phyloP scores from a whole-genome alignment of 148 eudicot genomes.

The Selenicereus undatus region DNA sequence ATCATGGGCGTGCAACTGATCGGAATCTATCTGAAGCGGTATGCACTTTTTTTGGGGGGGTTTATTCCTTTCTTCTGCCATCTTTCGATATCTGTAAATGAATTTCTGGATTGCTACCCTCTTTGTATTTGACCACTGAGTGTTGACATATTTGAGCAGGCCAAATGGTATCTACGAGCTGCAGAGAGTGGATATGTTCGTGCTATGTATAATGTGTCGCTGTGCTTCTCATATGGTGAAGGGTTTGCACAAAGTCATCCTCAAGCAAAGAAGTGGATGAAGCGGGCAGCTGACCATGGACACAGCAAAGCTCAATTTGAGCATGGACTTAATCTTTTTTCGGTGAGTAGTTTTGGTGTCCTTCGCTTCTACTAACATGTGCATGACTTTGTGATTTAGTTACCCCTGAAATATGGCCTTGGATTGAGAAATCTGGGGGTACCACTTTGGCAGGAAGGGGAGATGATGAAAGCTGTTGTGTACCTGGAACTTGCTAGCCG shows the following conservation, averaged over 20 bases:
- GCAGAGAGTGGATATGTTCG: conserved; percentile 84
- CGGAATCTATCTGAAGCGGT: conserved; percentile 63
- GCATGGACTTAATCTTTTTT: conserved; percentile 68
- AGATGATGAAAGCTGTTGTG: conserved; percentile 70
- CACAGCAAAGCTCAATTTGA: conserved; percentile 87
- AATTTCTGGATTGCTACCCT: background rate
- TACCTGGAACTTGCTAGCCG: conserved; percentile 84
- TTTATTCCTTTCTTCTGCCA: conserved; percentile 1
- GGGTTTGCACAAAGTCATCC: conserved; percentile 51
- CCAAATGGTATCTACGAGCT: conserved; percentile 75
- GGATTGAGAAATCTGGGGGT: conserved; percentile 20
- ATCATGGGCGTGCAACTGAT: conserved; percentile 61
- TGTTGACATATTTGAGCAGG: conserved; percentile 38
- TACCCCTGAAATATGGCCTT: conserved; percentile 5
- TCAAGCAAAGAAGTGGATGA: conserved; percentile 87
- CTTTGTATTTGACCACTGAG: background rate
- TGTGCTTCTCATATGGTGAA: conserved; percentile 71
- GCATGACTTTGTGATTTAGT: background rate
- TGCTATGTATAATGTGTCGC: conserved; percentile 81
- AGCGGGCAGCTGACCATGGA: conserved; percentile 88
- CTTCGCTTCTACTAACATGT: background rate
- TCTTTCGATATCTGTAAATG: background rate
- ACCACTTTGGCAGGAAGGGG: conserved; percentile 63
- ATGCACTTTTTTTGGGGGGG: background rate
- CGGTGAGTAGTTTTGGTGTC: conserved; percentile 38